phyloP scores from a whole-genome alignment of 2,329 filamentous ascomycete species.

The Diaporthe sp. region DNA sequence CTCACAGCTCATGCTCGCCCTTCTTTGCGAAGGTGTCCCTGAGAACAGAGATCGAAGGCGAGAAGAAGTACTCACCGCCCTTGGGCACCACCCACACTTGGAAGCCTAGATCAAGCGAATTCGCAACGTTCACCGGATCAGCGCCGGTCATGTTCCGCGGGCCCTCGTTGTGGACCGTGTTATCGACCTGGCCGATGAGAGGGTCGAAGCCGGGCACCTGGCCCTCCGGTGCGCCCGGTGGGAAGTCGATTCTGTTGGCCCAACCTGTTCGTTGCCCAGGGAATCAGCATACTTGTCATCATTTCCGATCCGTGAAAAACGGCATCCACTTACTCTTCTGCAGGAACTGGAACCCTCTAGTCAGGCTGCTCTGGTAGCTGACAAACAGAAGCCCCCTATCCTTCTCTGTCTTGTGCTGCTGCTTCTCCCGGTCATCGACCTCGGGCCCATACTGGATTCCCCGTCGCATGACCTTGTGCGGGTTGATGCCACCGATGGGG shows the following conservation, averaged over 20 bases:
- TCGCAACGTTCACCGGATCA: conserved; percentile 43
- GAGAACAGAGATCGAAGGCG: conserved; percentile 55
- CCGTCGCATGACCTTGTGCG: conserved; percentile 57
- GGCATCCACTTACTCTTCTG: conserved; percentile 49
- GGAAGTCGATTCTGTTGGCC: conserved; percentile 42
- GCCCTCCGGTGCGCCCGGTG: conserved; percentile 37
- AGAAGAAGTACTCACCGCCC: conserved; percentile 63
- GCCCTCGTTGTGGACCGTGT: conserved; percentile 42
- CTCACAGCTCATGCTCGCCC: conserved; percentile 11
- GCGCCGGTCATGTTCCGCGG: conserved; percentile 47
- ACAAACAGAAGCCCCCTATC: conserved; percentile 61
- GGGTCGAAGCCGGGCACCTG: conserved; percentile 52
- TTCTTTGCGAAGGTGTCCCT: conserved; percentile 42
- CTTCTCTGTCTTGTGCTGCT: conserved; percentile 46
- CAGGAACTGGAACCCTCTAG: conserved; percentile 57
- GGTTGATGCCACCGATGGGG: conserved; percentile 44
- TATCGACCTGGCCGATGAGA: conserved; percentile 51
- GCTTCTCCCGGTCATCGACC: conserved; percentile 52
- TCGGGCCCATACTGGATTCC: conserved; percentile 60
- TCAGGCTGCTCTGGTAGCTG: conserved; percentile 60
- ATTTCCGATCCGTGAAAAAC: too few relatives aligned
- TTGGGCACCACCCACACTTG: conserved; percentile 56
- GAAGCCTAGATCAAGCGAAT: conserved; percentile 44
- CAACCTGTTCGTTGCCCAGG: conserved; percentile 24
- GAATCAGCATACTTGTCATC: not conserved